Evolutionary conservation across 352 stramenopile genomes (phyloP), one percentile per base, ranked within the genome.

Genomic region (Phytophthora colocasiae): DNA sequence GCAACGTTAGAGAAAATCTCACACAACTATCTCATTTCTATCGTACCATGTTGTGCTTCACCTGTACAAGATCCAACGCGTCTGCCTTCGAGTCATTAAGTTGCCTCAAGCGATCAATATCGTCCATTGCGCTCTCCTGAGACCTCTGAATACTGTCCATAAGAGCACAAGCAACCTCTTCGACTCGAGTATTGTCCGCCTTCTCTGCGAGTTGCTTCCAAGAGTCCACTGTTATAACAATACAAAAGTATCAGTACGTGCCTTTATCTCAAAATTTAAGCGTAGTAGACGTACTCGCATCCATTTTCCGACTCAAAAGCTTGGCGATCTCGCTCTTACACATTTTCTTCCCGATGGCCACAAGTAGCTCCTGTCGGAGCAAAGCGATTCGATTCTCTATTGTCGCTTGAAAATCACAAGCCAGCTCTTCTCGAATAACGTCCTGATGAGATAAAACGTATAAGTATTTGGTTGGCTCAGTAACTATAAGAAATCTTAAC

Each of bases 31-130:
- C 22, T 22, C 22, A 11, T 55, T 39, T 19, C 10, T n/a, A 46
- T 3, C 59, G 22, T 63, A 87, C 78, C 66, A 85, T 68, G 40
- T 80, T 80, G 29, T 74, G 71, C 32, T 81, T 80, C 29, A 87
- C 51, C 36, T 85, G 71, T 0, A 63, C 61, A 26, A 80, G 54
- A 27, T 81, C 63, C n/a, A 63, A 24, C 3, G 40, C 29, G 44
- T 81, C 52, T 1, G 36, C 58, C 34, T 80, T 79, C 0, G 55
- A 49, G 17, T 66, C 56, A 17, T 39, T 70, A 4, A 69, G 32
- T 0, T 59, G 43, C 2, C 49, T 66, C 27, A 73, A 17, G n/a
- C 70, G 61, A 2, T 67, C 51, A 14, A 85, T 8, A 11, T 81
- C 71, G 4, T 58, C 45, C n/a, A 50, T 32, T 9, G 56, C 50